These are phyloP conservation scores for Pluteus cervinus DNA, from an alignment of 768 basidiomycete genomes.

Conservation along the genomic window DNA sequence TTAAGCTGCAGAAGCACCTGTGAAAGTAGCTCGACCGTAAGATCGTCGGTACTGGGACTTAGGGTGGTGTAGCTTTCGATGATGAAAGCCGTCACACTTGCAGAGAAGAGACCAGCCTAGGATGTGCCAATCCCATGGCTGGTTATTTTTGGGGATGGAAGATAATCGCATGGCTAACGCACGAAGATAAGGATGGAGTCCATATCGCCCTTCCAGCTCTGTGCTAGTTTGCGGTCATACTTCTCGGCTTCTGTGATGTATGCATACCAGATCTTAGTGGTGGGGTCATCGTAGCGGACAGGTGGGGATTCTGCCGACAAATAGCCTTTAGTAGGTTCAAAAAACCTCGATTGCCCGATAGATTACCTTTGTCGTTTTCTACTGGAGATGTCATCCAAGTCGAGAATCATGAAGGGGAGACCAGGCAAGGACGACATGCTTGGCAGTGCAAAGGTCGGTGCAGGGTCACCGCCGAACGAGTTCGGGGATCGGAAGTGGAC, in stretches of 20 bases:
- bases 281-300: slow-evolving; percentile 26
- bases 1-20: slow-evolving; percentile 26
- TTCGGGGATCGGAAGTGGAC: no score
- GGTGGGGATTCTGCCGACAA: slow-evolving; percentile 10
- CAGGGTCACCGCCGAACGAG: no score
- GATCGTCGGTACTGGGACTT: slow-evolving; percentile 20
- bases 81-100: slow-evolving; percentile 32
- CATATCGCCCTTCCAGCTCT: slow-evolving; percentile 36
- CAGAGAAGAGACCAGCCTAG: slow-evolving; percentile 35
- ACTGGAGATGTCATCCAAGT: no score
- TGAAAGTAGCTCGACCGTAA: slow-evolving; percentile 20
- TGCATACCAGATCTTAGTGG: slow-evolving; percentile 30
- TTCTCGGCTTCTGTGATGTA: slow-evolving; percentile 29
- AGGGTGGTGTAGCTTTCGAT: slow-evolving; percentile 31
- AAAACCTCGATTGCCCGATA: no score
- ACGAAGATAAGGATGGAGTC: slow-evolving; percentile 35
- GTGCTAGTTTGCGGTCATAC: slow-evolving; percentile 22
- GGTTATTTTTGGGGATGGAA: not conserved
- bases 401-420: no score
- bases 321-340: no score
- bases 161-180: slow-evolving; percentile 5
- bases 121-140: no score
- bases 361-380: no score
- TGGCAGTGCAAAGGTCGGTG: no score
- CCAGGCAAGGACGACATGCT: no score